Evolutionary conservation across 2,329 filamentous ascomycete species (phyloP).

Genomic region (Colletotrichum noveboracense): DNA sequence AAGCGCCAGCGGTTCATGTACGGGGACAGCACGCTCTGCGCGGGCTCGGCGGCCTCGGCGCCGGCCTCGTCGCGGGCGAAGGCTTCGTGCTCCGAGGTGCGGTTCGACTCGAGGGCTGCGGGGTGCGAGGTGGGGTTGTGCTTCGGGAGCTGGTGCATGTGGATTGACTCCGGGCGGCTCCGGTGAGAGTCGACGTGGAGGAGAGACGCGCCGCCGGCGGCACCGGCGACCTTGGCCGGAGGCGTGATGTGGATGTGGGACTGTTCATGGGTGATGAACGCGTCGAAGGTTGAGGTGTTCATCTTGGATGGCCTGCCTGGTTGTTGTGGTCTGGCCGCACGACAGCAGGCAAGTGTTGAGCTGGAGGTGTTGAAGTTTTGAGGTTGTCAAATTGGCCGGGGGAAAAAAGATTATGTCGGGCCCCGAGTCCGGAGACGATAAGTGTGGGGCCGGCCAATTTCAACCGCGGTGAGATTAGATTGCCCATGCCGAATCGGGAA

Average conservation of each 20-base stretch:
- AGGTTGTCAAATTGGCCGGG: background rate
- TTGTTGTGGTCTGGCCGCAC: too few species aligned
- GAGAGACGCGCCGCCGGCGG: background rate
- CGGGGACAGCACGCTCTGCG: constrained; percentile 65
- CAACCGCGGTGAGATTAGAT: fast-evolving
- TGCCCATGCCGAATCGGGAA: background rate
- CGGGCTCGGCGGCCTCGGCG: constrained; percentile 45
- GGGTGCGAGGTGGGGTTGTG: background rate
- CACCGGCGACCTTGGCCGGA: background rate
- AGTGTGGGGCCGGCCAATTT: background rate
- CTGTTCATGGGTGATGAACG: background rate
- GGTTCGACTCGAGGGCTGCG: background rate
- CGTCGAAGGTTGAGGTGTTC: background rate
- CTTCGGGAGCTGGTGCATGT: background rate
- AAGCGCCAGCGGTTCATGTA: constrained; percentile 76
- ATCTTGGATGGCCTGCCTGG: fast-evolving
- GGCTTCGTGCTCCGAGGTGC: background rate
- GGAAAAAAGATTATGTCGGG: background rate
- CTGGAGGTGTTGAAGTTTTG: background rate
- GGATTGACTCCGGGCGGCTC: background rate
- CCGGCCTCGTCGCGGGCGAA: background rate
- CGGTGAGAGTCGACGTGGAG: background rate
- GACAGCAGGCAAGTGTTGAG: too few species aligned
- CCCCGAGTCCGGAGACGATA: background rate
- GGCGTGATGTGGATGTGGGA: background rate